Evolutionary conservation across 176 grass and related monocot species (phyloP), one percentile per base, ranked within the genome.

Genomic region (Rhipidocladum racemiflorum): DNA sequence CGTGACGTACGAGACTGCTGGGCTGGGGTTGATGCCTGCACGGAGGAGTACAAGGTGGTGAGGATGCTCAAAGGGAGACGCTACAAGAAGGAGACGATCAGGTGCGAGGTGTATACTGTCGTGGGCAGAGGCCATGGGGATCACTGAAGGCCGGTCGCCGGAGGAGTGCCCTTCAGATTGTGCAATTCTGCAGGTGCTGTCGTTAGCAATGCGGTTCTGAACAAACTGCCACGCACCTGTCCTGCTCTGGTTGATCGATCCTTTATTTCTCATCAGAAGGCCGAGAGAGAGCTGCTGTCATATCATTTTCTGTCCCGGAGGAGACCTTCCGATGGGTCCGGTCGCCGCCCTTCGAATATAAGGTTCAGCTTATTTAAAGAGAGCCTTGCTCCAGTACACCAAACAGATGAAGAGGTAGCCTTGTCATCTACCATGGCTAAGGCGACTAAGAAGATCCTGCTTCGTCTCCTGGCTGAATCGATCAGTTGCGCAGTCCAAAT

Each of bases 251-350:
- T 34, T 87, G 64, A 36, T 77, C 5, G 0, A 48, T 0, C 71
- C 61, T 29, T 9, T 1, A 0, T 9, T 17, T 14, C 0, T 51
- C 0, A 2, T 9, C 4, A 61, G 7, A 28, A 4, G 0, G 4
- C 71, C 78, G 36, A 28, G 78, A 12, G 36, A 28, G 78, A 12
- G 61, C 16, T 21, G 64, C 65, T 11, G 62, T 83, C 55, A 0
- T 82, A 24, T 20, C 36, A 0, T 83, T 87, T 34, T 83, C 79
- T 56, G 9, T 81, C 61, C 62, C 56, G 17, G 56, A 83, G 6
- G 85, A 83, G 56, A 71, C 35, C 73, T 87, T 87, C 35, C 23
- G 24, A 18, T 71, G 71, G 73, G 15, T 83, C 43, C 23, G 7
- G 3, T 53, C 79, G 18, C 85, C 85, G 3, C 65, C 44, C 2